Percentiles rank a stretch among this genome's conserved stretches.
Conservation (phyloP, 2,329 filamentous ascomycete species). For the Malbranchea cinnamomea region DNA sequence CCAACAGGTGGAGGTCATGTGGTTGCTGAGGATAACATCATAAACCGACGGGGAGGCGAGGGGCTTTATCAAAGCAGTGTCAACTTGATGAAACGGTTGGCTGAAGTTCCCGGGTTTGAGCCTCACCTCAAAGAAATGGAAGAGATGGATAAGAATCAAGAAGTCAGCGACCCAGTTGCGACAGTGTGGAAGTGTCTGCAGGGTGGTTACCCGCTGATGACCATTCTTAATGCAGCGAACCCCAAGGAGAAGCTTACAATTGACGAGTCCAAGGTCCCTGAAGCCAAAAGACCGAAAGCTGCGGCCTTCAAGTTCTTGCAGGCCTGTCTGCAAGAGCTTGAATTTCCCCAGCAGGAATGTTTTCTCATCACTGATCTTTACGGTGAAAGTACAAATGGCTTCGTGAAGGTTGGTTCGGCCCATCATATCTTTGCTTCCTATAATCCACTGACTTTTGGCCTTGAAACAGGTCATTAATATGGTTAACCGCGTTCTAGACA, state of each 20-base stretch:
- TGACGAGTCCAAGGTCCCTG: conserved; percentile 46
- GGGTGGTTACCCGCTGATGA: conserved; percentile 67
- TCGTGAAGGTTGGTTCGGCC: conserved; percentile 98
- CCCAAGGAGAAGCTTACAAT: conserved; percentile 54
- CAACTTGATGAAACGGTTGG: conserved; percentile 63
- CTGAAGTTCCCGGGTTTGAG: conserved; percentile 72
- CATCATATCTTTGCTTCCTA: too few relatives aligned
- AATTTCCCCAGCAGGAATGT: conserved; percentile 64
- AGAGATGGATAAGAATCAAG: conserved; percentile 48
- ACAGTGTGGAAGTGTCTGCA: conserved; percentile 80
- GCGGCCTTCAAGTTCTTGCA: conserved; percentile 87
- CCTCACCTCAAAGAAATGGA: conserved; percentile 57
- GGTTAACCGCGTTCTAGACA: conserved; percentile 81
- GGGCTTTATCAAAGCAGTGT: conserved; percentile 95
- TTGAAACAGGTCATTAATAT: conserved; percentile 62
- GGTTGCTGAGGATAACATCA: conserved; percentile 76
- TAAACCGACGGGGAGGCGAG: conserved; percentile 91
- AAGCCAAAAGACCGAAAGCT: conserved; percentile 67
- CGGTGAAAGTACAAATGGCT: conserved; percentile 88
- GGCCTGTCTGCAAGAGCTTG: conserved; percentile 69
- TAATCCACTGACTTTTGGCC: conserved; percentile 13
- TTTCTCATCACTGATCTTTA: conserved; percentile 88
- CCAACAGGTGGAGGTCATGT: conserved; percentile 21
- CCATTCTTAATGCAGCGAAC: conserved; percentile 74
- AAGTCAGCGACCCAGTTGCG: conserved; percentile 65